These are phyloP conservation scores for Lunularia cruciata DNA, from an alignment of 225 moss, liverwort and hornwort species.

Conservation along the genomic window DNA sequence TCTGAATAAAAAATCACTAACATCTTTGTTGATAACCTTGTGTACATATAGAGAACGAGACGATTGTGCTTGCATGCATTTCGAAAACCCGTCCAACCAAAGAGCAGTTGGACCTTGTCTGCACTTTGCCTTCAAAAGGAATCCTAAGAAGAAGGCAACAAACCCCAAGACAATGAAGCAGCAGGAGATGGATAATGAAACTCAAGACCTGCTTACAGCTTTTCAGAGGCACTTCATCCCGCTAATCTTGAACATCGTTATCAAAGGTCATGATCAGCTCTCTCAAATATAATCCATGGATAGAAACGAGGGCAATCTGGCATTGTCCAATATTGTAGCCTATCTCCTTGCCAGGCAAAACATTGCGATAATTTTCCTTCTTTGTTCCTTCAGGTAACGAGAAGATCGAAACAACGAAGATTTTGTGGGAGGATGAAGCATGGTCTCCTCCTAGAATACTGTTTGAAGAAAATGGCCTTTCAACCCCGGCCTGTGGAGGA, in stretches of 20 bases:
- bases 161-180: conserved; percentile 19
- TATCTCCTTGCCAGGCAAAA: too few species aligned
- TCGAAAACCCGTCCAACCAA: not conserved
- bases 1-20: too few species aligned
- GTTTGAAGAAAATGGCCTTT: conserved; percentile 4
- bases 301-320: too few species aligned
- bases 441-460: conserved; percentile 54
- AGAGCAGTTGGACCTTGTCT: conserved; percentile 44
- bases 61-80: conserved; percentile 23
- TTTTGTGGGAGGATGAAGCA: conserved; percentile 60
- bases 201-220: conserved; percentile 42
- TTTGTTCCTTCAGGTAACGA: conserved; percentile 58
- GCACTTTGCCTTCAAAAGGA: conserved; percentile 64
- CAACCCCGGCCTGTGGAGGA: conserved; percentile 20
- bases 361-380: not conserved
- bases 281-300: too few species aligned
- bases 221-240: conserved; percentile 61
- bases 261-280: conserved; percentile 59
- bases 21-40: too few species aligned
- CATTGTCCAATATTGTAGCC: too few species aligned
- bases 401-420: conserved; percentile 61
- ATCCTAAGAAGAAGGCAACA: conserved; percentile 37
- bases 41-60: conserved; percentile 19
- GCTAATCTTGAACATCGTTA: conserved; percentile 55
- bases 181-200: conserved; percentile 19